phyloP scores from a whole-genome alignment of 768 basidiomycete species.

The Wakefieldia striispora region DNA sequence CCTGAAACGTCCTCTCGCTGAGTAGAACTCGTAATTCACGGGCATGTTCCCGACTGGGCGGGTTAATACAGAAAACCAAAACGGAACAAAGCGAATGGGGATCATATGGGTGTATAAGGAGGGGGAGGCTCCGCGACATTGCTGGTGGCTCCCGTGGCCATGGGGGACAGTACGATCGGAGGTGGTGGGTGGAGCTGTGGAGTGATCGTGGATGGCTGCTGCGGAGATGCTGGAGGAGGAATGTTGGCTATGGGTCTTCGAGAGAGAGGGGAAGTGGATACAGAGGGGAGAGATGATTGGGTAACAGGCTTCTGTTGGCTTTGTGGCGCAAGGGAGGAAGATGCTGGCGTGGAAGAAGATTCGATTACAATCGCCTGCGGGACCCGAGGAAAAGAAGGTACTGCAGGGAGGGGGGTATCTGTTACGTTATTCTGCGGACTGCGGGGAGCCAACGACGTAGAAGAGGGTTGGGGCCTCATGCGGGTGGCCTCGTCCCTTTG shows the following conservation, averaged over 20 bases:
- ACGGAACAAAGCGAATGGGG: background rate
- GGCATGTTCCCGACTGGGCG: background rate
- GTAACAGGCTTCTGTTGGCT: background rate
- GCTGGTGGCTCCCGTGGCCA: conserved; percentile 11
- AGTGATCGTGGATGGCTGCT: background rate
- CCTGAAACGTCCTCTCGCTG: background rate
- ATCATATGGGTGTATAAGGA: conserved; percentile 25
- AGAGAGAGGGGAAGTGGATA: background rate
- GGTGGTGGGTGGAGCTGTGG: background rate
- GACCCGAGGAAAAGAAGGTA: background rate
- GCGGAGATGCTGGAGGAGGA: background rate
- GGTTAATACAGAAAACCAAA: background rate
- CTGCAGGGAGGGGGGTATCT: background rate
- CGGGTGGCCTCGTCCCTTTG: background rate
- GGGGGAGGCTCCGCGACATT: conserved; percentile 22
- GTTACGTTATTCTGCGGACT: background rate
- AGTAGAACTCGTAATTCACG: background rate
- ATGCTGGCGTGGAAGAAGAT: background rate
- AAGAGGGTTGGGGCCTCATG: background rate
- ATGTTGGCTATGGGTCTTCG: background rate
- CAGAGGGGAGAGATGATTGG: background rate
- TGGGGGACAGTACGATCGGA: conserved; percentile 1
- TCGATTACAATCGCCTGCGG: background rate
- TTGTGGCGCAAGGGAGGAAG: background rate
- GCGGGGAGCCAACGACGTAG: background rate